A percentile compares a stretch with the other conserved stretches of the same genome.
Evolutionary conservation across 495 filamentous ascomycete genomes (phyloP).

Genomic region (Talaromyces nanjingensis): DNA sequence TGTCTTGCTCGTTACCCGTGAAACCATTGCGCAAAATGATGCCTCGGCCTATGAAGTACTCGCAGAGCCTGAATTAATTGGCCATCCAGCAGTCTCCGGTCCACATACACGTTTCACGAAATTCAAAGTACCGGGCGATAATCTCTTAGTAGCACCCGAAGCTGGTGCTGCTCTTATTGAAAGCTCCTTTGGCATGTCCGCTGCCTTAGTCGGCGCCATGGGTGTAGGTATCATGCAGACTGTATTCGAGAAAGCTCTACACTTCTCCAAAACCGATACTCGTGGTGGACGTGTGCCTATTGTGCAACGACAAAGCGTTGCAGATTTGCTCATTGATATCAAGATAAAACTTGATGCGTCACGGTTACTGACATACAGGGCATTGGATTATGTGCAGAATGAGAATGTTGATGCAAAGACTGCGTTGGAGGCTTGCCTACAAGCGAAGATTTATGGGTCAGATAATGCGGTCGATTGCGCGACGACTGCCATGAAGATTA

Average conservation of each 20-base stretch:
- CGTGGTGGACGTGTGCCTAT: conserved; percentile 35
- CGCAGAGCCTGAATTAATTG: conserved; percentile 29
- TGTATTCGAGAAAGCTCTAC: conserved; percentile 44
- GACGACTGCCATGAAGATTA: conserved; percentile 40
- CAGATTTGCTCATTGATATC: conserved; percentile 43
- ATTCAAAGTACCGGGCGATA: conserved; percentile 37
- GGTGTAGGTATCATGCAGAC: conserved; percentile 45
- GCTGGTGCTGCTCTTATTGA: conserved; percentile 30
- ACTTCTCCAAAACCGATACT: conserved; percentile 37
- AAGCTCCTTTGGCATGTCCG: conserved; percentile 34
- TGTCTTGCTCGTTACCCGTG: conserved; percentile 42
- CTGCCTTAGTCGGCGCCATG: conserved; percentile 47
- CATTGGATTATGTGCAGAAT: neutral
- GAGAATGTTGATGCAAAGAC: neutral
- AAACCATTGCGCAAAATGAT: conserved; percentile 33
- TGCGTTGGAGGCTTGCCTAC: conserved; percentile 20
- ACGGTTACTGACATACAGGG: conserved; percentile 10
- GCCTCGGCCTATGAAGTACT: conserved; percentile 33
- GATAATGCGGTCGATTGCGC: conserved; percentile 40
- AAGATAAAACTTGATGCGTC: conserved; percentile 47
- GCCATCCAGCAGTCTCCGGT: conserved; percentile 39
- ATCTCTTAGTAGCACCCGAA: conserved; percentile 38
- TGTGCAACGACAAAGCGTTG: conserved; percentile 40
- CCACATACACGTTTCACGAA: conserved; percentile 41
- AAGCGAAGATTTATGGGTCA: conserved; percentile 46